Percentiles rank a stretch among this genome's conserved stretches.
phyloP scores from a whole-genome alignment of 805 yeast genomes.

The Wickerhamiella spandovensis region DNA sequence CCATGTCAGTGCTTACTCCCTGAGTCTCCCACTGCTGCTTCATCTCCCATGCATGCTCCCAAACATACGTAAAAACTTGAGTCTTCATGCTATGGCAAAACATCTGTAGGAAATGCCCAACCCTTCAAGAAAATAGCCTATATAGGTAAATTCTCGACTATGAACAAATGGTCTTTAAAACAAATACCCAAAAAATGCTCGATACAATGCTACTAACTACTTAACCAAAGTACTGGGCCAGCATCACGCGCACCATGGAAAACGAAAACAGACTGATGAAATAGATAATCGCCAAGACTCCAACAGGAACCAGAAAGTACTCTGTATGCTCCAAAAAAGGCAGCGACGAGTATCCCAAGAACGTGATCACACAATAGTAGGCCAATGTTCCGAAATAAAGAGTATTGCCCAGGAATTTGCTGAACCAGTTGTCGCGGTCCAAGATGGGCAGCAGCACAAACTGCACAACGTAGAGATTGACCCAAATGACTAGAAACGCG shows the following conservation, averaged over 20 bases:
- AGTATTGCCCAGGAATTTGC: slow-evolving; percentile 65
- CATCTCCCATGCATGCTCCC: too few species aligned
- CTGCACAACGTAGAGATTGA: slow-evolving; percentile 58
- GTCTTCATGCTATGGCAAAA: too few species aligned
- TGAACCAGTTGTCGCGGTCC: slow-evolving; percentile 47
- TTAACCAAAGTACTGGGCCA: slow-evolving; percentile 29
- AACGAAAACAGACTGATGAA: slow-evolving; percentile 46
- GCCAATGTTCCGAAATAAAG: slow-evolving; percentile 61
- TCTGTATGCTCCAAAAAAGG: slow-evolving; percentile 56
- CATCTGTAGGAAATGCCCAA: too few species aligned
- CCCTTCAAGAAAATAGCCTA: too few species aligned
- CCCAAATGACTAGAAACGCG: slow-evolving; percentile 72
- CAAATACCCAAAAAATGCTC: too few species aligned
- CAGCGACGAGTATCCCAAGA: slow-evolving; percentile 75
- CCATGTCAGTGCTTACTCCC: slow-evolving; percentile 8
- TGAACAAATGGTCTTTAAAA: too few species aligned
- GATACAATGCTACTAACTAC: too few species aligned
- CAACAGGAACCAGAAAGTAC: slow-evolving; percentile 49
- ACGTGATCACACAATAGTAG: slow-evolving; percentile 67
- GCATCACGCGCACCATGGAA: slow-evolving; percentile 60
- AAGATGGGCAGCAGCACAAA: slow-evolving; percentile 62
- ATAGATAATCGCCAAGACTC: slow-evolving; percentile 44
- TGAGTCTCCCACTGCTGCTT: too few species aligned
- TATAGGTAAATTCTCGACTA: too few species aligned
- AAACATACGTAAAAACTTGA: too few species aligned